Evolutionary conservation across 768 basidiomycete genomes (phyloP).

Genomic region (Lentinus brumalis): DNA sequence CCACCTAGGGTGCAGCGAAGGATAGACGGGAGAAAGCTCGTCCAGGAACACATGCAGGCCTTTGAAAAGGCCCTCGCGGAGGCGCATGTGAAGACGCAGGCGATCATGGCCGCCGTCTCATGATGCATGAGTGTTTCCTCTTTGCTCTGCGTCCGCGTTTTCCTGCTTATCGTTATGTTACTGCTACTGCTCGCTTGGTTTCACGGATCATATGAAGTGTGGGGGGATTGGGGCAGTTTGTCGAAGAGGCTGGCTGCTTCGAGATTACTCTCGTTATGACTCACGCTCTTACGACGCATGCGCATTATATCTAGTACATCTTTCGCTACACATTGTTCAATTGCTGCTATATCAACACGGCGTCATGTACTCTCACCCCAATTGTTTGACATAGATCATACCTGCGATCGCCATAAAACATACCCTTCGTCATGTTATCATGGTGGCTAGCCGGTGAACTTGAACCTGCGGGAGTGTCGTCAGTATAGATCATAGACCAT

Average conservation of each 20-base stretch:
- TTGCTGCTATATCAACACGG: constrained; percentile 13
- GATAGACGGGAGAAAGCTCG: constrained; percentile 69
- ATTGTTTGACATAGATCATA: constrained; percentile 21
- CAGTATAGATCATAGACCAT: background rate
- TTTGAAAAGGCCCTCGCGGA: constrained; percentile 74
- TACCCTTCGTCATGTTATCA: background rate
- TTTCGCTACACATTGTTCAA: constrained; percentile 16
- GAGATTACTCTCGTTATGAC: constrained; percentile 7
- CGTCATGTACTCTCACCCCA: constrained; percentile 18
- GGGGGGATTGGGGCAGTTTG: background rate
- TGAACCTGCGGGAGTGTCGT: constrained; percentile 46
- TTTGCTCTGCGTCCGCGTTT: background rate
- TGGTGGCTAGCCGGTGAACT: constrained; percentile 49
- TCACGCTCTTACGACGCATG: constrained; percentile 3
- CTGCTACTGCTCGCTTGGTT: constrained; percentile 17
- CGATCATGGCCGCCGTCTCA: constrained; percentile 75
- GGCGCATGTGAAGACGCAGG: constrained; percentile 74
- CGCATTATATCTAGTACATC: constrained; percentile 20
- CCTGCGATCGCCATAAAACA: constrained; percentile 16
- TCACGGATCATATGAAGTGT: constrained; percentile 3
- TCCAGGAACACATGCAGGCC: constrained; percentile 76
- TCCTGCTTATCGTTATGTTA: constrained; percentile 15
- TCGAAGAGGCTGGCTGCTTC: background rate
- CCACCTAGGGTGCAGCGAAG: constrained; percentile 39
- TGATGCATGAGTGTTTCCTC: constrained; percentile 4